phyloP scores from a whole-genome alignment of 352 stramenopile species.

The Phytophthora vignae region DNA sequence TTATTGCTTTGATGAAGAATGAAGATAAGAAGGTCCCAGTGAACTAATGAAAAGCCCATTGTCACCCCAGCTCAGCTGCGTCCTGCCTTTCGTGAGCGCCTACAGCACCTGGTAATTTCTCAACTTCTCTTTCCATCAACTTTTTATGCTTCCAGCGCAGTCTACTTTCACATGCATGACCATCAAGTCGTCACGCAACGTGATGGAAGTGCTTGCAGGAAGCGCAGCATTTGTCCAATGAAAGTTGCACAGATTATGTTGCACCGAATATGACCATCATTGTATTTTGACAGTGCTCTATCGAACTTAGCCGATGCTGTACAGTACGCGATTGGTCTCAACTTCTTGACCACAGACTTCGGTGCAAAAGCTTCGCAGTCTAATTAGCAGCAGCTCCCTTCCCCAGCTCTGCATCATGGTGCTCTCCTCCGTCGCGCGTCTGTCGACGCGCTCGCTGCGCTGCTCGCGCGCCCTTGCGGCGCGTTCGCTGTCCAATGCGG shows the following conservation, averaged over 20 bases:
- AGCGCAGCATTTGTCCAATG: no score
- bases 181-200: no score
- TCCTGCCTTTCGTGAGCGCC: not conserved
- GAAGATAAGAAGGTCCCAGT: conserved; percentile 23
- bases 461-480: conserved; percentile 14
- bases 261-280: no score
- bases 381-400: conserved; percentile 1
- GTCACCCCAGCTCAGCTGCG: not conserved
- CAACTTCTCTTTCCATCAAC: no score
- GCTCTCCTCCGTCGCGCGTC: conserved; percentile 31
- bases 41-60: conserved; percentile 16
- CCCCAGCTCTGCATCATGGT: conserved; percentile 28
- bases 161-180: no score
- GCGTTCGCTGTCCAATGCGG: conserved; percentile 30
- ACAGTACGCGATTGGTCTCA: not conserved
- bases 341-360: conserved; percentile 31
- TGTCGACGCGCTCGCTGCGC: conserved; percentile 34
- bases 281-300: no score
- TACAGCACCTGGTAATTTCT: no score
- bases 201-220: no score
- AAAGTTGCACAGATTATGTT: no score
- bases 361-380: conserved; percentile 31
- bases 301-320: not conserved
- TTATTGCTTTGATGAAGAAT: conserved; percentile 38
- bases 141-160: no score